Conservation (phyloP, 2,329 filamentous ascomycete genomes). For the Davidsoniella australis region DNA sequence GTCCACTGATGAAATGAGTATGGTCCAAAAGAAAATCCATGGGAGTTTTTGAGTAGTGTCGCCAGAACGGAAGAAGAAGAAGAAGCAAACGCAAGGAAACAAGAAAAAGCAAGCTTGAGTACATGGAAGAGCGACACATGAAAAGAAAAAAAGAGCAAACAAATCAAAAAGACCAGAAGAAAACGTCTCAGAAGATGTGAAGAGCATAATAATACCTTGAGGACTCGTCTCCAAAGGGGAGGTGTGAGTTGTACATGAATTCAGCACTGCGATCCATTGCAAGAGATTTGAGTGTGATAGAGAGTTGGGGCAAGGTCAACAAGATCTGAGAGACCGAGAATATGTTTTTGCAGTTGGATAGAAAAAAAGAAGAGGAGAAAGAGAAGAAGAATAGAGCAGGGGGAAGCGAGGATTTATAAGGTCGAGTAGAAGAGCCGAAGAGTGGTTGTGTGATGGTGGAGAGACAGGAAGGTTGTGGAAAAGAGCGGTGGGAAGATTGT, state of each 20-base stretch:
- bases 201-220: conserved; percentile 34
- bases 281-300: background rate
- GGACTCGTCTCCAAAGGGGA: conserved; percentile 39
- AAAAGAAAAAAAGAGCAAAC: conserved; percentile 11
- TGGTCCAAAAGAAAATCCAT: background rate
- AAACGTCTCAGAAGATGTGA: conserved; percentile 26
- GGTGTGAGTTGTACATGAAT: conserved; percentile 10
- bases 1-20: background rate
- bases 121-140: conserved; percentile 1
- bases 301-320: background rate
- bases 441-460: conserved; percentile 2
- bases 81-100: too few relatives aligned
- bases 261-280: conserved; percentile 9
- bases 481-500: too few relatives aligned
- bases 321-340: background rate
- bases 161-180: conserved; percentile 20
- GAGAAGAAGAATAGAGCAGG: background rate
- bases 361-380: background rate
- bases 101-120: conserved; percentile 20
- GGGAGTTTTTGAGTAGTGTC: too few relatives aligned
- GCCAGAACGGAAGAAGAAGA: conserved; percentile 11
- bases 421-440: too few relatives aligned
- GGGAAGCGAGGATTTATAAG: background rate
- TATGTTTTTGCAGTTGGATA: background rate
- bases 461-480: background rate